Percentiles rank a stretch among this genome's conserved stretches.
These are phyloP conservation scores for Daedaleopsis sinensis DNA, from an alignment of 768 basidiomycete species.

Conservation along the genomic window DNA sequence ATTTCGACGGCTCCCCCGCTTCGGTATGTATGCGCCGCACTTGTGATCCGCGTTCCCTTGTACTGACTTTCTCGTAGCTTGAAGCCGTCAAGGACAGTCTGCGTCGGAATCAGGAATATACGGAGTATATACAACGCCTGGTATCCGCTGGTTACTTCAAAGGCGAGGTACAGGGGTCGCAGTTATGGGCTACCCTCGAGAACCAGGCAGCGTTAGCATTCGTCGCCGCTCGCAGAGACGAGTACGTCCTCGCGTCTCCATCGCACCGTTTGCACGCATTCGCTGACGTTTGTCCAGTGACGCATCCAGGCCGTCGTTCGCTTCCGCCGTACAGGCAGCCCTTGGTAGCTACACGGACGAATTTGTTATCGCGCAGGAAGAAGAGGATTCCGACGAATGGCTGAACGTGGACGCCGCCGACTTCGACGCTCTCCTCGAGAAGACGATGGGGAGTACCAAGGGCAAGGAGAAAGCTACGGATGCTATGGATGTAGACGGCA, in stretches of 20 bases:
- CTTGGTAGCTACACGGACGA: conserved; percentile 46
- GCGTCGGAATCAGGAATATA: conserved; percentile 67
- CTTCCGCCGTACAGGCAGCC: conserved; percentile 68
- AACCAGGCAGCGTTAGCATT: conserved; percentile 69
- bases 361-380: conserved; percentile 28
- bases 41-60: conserved; percentile 27
- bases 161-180: conserved; percentile 75
- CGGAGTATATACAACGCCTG: conserved; percentile 70
- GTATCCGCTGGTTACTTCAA: conserved; percentile 73
- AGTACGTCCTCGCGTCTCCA: conserved; percentile 53
- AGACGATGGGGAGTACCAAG: conserved; percentile 31
- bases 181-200: conserved; percentile 75
- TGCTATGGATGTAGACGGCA: conserved; percentile 55
- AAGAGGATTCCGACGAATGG: conserved; percentile 87
- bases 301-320: conserved; percentile 73
- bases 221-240: conserved; percentile 58
- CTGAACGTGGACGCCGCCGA: conserved; percentile 75
- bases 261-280: background rate
- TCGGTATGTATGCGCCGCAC: conserved; percentile 41
- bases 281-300: conserved; percentile 39
- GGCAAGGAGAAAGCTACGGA: conserved; percentile 20
- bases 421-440: conserved; percentile 74
- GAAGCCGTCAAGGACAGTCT: conserved; percentile 70
- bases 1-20: conserved; percentile 35
- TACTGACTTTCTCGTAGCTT: conserved; percentile 39